Evolutionary conservation across 2,329 filamentous ascomycete species (phyloP), one percentile per base, ranked within the genome.

Genomic region (Macrophomina phaseolina): DNA sequence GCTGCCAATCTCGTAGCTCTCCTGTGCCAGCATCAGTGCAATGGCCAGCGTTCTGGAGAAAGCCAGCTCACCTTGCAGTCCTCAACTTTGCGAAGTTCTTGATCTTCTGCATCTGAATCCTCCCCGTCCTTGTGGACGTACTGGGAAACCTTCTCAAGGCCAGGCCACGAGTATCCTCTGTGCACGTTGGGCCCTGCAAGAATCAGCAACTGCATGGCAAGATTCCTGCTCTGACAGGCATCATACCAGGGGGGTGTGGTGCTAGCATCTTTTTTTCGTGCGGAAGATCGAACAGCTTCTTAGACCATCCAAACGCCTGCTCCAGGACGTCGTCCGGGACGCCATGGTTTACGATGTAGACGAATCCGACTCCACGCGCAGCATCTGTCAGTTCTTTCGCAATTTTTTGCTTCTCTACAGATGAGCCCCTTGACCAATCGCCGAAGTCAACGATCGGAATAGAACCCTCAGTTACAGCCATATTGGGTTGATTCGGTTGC

Each of bases 151-250:
- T 86, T 86, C 73, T 87, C 85, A 60, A 84, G 70, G 0, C 84
- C 84, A 0, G 83, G 83, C 79, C 83, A 84, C 1, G 83, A 86
- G 70, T 87, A 87, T n/a, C 85, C 85, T 56, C 85, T 79, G 71
- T 87, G 83, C 2, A 85, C 78, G 9, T 75, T 77, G 67, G 81
- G 81, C 8, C 58, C 58, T 62, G n/a, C 14, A 8, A 6, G 14
- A 11, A 11, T 38, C 9, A 60, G 12, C 32, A 7, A 8, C 4
- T 5, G 11, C 3, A 16, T 40, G 34, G 45, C 28, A 11, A 0
- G 8, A 18, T 5, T 16, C 18, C 18, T 48, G 14, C 7, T 12
- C 28, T 12, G 16, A 5, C 8, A 28, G 9, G 30, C 12, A 23
- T 5, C 11, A 5, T 62, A 64, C 83, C 84, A 9, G 79, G 75